phyloP scores from a whole-genome alignment of 163 green algal species.

The Coccomyxa subellipsoidea region DNA sequence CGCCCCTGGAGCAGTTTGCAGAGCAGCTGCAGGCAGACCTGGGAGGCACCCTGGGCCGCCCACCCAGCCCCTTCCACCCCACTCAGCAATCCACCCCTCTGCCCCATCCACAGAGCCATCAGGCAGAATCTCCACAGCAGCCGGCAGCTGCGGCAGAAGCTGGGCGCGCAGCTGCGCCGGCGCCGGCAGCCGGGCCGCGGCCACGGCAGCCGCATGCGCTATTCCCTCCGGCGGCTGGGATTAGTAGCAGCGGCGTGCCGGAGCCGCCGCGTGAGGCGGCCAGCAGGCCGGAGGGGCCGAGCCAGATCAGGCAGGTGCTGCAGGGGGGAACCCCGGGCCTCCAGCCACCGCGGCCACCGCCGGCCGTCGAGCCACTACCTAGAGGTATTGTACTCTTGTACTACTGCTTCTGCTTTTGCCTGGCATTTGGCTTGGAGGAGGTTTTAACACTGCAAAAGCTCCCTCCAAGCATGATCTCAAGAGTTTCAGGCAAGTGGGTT shows the following conservation, averaged over 20 bases:
- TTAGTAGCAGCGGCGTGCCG: no score
- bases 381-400: neutral
- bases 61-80: neutral
- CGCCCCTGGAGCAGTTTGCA: neutral
- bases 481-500: no score
- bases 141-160: neutral
- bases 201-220: neutral
- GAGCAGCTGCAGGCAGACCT: slow-evolving; percentile 3
- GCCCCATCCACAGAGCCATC: neutral
- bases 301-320: neutral
- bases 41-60: neutral
- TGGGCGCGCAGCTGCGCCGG: neutral
- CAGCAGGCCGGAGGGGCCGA: neutral
- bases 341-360: neutral
- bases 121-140: neutral
- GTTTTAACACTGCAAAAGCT: no score
- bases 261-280: neutral
- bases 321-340: neutral
- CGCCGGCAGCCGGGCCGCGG: neutral
- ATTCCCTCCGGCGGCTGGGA: neutral
- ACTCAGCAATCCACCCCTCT: neutral
- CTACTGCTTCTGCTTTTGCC: no score
- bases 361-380: neutral
- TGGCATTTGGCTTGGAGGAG: no score
- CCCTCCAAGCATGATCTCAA: no score